A percentile compares a stretch with the other conserved stretches of the same genome.
These are phyloP conservation scores for Diplodia seriata DNA, from an alignment of 2,329 filamentous ascomycete genomes.

Conservation along the genomic window DNA sequence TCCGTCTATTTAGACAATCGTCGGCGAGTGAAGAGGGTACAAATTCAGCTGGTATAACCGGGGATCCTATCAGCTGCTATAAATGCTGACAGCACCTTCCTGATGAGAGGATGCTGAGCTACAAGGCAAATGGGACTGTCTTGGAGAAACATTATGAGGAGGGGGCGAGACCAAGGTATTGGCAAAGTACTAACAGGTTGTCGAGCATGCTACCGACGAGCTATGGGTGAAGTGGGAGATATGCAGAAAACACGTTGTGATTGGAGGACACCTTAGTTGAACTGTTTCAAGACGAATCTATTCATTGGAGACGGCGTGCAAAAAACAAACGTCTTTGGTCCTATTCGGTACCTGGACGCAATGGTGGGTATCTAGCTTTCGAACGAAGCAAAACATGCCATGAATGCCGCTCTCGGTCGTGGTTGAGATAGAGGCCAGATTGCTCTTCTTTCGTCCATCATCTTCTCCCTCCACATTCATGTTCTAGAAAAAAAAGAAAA, in stretches of 20 bases:
- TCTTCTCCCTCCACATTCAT: not conserved
- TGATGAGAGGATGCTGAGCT: too few relatives aligned
- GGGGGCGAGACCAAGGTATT: too few relatives aligned
- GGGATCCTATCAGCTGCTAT: too few relatives aligned
- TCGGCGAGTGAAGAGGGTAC: too few relatives aligned
- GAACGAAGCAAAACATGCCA: conserved; percentile 14
- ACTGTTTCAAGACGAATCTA: not conserved
- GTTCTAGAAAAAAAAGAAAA: not conserved
- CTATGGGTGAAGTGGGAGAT: not conserved
- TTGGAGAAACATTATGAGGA: too few relatives aligned
- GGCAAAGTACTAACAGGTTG: not conserved
- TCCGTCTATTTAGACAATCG: too few relatives aligned
- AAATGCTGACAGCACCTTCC: too few relatives aligned
- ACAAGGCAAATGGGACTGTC: too few relatives aligned
- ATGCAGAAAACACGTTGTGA: not conserved
- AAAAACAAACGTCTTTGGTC: not conserved
- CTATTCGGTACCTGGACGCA: not conserved
- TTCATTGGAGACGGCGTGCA: not conserved
- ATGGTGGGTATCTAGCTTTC: conserved; percentile 23
- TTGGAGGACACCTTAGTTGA: not conserved
- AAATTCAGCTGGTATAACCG: too few relatives aligned
- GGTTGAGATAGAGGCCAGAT: not conserved
- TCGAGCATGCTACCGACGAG: not conserved
- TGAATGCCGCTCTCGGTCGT: not conserved
- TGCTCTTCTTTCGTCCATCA: not conserved